A percentile compares a stretch with the other conserved stretches of the same genome.
Conservation (phyloP, 257 asterid genomes). For the Fraxinus cuspidata region DNA sequence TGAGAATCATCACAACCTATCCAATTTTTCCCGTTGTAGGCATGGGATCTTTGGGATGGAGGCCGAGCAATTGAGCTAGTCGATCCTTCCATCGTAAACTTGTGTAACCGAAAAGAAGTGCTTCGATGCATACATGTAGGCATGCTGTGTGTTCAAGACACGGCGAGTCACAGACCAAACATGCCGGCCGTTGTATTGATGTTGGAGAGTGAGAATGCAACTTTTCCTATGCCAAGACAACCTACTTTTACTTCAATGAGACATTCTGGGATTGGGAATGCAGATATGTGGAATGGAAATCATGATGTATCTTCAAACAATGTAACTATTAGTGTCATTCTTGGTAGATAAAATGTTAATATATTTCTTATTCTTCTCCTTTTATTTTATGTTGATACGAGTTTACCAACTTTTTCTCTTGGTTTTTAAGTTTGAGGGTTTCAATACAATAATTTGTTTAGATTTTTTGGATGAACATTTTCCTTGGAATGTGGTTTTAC, state of each 20-base stretch:
- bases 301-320: conserved; percentile 4
- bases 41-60: conserved; percentile 12
- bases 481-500: no score
- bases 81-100: conserved; percentile 4
- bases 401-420: not conserved
- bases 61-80: conserved; percentile 12
- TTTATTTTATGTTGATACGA: not conserved
- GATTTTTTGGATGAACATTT: no score
- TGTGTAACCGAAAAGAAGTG: not conserved
- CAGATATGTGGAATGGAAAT: conserved; percentile 6
- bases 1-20: not conserved
- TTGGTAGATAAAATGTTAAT: not conserved
- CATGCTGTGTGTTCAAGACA: conserved; percentile 17
- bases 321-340: not conserved
- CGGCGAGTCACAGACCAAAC: conserved; percentile 1
- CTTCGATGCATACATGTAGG: conserved; percentile 14
- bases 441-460: no score
- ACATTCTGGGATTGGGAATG: not conserved
- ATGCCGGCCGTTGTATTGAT: conserved; percentile 11
- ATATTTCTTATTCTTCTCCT: not conserved
- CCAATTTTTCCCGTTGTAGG: not conserved
- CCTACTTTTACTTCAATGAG: conserved; percentile 17
- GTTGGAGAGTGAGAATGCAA: conserved; percentile 15
- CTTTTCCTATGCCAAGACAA: conserved; percentile 12
- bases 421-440: no score